These are phyloP conservation scores for Astraeus odoratus DNA, from an alignment of 768 basidiomycete species.

Conservation along the genomic window DNA sequence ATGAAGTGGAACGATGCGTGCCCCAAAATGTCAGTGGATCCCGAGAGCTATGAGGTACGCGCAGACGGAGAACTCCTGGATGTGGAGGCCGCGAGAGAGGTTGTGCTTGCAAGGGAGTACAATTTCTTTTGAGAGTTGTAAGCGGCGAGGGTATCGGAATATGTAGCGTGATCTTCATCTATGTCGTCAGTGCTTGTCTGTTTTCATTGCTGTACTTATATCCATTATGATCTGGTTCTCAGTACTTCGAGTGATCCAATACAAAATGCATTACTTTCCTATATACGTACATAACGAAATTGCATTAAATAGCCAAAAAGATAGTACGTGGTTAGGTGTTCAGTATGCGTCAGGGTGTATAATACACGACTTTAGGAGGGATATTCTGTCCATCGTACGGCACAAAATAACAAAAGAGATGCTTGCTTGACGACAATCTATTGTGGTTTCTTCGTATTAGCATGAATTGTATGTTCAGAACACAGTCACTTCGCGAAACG, in stretches of 20 bases:
- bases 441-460: background rate
- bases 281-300: background rate
- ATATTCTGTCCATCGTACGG: no score
- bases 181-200: no score
- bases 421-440: background rate
- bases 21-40: conserved; percentile 85
- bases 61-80: conserved; percentile 77
- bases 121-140: conserved; percentile 60
- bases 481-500: conserved; percentile 18
- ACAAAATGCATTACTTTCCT: background rate
- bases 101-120: conserved; percentile 68
- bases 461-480: conserved; percentile 7
- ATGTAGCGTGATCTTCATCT: background rate
- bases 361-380: no score
- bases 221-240: no score
- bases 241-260: no score
- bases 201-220: no score
- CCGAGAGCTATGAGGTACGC: conserved; percentile 81
- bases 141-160: background rate
- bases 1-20: conserved; percentile 90
- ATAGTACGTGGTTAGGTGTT: background rate
- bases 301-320: background rate
- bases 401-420: background rate
- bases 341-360: background rate
- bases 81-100: conserved; percentile 59